These are phyloP conservation scores for Cordyceps farinosa DNA, from an alignment of 2,329 filamentous ascomycete species.

Conservation along the genomic window DNA sequence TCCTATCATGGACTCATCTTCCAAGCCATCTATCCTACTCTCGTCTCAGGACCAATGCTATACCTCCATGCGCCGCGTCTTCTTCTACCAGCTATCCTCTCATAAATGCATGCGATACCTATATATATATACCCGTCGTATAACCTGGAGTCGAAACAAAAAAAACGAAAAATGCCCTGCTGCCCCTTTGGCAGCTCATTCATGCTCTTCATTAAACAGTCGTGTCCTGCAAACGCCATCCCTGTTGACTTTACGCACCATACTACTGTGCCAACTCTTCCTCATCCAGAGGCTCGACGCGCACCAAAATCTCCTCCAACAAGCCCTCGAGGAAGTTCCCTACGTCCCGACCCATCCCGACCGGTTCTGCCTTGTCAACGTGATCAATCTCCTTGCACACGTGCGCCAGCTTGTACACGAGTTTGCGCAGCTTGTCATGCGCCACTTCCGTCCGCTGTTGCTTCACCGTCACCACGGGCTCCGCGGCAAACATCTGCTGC, in stretches of 20 bases:
- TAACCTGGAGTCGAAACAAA: neutral
- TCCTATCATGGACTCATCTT: neutral
- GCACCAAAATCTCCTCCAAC: slow-evolving; percentile 86
- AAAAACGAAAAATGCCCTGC: neutral
- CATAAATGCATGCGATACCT: neutral
- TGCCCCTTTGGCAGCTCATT: neutral
- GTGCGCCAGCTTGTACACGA: slow-evolving; percentile 78
- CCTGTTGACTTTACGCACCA: neutral
- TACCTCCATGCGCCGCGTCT: neutral
- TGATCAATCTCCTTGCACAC: slow-evolving; percentile 88
- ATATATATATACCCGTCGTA: slow-evolving; percentile 1
- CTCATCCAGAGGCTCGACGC: slow-evolving; percentile 84
- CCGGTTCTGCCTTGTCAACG: slow-evolving; percentile 78
- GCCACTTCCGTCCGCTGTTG: slow-evolving; percentile 66
- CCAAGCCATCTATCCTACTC: neutral
- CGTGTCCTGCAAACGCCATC: neutral
- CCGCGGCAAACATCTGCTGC: slow-evolving; percentile 31
- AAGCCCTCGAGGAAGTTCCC: slow-evolving; percentile 86
- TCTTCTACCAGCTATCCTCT: neutral
- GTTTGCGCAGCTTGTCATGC: slow-evolving; percentile 76
- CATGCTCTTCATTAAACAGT: neutral
- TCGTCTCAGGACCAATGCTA: neutral
- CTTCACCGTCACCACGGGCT: slow-evolving; percentile 50
- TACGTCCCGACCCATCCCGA: slow-evolving; percentile 91
- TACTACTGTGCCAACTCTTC: slow-evolving; percentile 41